These are phyloP conservation scores for Sugiyamaella sp. DNA, from an alignment of 1,139 yeast species.

Conservation along the genomic window DNA sequence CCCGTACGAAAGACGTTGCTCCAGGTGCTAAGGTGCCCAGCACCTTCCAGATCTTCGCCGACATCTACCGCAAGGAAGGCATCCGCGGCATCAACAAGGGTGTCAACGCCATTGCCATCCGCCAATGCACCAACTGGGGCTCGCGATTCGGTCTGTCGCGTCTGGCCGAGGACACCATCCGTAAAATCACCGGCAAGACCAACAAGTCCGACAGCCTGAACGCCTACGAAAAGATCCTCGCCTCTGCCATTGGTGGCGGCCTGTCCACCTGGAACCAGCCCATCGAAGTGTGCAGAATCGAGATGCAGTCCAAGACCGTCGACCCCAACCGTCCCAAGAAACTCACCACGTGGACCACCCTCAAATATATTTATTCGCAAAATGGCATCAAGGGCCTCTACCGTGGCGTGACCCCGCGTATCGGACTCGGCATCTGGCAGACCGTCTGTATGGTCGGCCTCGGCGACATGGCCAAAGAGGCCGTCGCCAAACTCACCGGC, in stretches of 20 bases:
- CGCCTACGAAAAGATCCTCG: constrained; percentile 78
- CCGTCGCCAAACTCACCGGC: constrained; percentile 61
- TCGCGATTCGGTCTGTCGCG: constrained; percentile 93
- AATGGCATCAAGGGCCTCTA: constrained; percentile 90
- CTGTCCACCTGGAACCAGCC: constrained; percentile 99
- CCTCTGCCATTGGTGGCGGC: constrained; percentile 96
- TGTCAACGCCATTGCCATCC: constrained; percentile 97
- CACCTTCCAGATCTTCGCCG: constrained; percentile 82
- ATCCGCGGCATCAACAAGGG: constrained; percentile 94
- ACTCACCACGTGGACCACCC: constrained; percentile 75
- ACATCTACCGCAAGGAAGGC: constrained; percentile 83
- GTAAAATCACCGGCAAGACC: constrained; percentile 59
- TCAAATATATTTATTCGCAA: constrained; percentile 76
- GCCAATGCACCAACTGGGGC: constrained; percentile 99
- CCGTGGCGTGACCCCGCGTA: constrained; percentile 96
- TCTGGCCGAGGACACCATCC: constrained; percentile 84
- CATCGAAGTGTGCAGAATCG: constrained; percentile 94
- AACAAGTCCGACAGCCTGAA: constrained; percentile 55
- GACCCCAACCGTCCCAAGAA: constrained; percentile 97
- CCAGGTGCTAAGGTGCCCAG: constrained; percentile 72
- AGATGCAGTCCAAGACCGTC: constrained; percentile 90
- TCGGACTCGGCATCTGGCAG: constrained; percentile 97
- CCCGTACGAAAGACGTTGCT: constrained; percentile 79
- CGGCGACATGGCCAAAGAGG: constrained; percentile 85
- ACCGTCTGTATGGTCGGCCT: constrained; percentile 99